Evolutionary conservation across 2,329 filamentous ascomycete genomes (phyloP), one percentile per base, ranked within the genome.

Genomic region (Ceratocystis eucalypticola): DNA sequence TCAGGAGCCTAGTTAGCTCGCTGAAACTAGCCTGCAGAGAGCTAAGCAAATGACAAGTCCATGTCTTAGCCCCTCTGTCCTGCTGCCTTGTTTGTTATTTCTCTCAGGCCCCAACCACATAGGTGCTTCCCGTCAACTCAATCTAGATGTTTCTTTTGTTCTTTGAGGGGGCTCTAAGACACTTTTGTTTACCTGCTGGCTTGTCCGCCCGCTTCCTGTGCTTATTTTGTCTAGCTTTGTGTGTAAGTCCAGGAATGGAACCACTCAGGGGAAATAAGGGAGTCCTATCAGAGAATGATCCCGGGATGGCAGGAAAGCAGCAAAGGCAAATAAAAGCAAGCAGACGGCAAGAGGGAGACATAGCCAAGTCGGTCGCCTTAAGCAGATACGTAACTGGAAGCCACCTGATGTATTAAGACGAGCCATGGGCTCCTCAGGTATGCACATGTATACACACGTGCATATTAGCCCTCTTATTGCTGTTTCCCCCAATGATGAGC

Each of bases 61-160:
- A 33, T 57, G 53, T 57, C 53, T 57, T 28, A 57, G 30, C 53
- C 53, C 53, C 53, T 33, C 53, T 33, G n/a, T 57, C 25, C 53
- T 33, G 12, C 28, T 33, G 53, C n/a, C 25, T 28, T 33, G 28
- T 7, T 57, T 22, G 15, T 37, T 57, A 33, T n/a, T 33, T 57
- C 53, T 17, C 53, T 28, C 53, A 57, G 17, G 53, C n/a, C 53
- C 17, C 53, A n/a, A 33, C 28, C 25, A 22, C 28, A 3, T n/a
- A 17, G n/a, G 53, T 33, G 53, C 53, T 22, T 33, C 53, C 28
- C 28, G 15, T 33, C 25, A 33, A 28, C 53, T 17, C 20, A 7
- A 28, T 57, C 53, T 57, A 33, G 28, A 57, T 12, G 28, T 37
- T 57, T 33, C 28, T 57, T 57, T 57, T 57, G 25, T 57, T 57